A percentile compares a stretch with the other conserved stretches of the same genome.
These are phyloP conservation scores for Epichloe typhina DNA, from an alignment of 2,329 filamentous ascomycete species.

Conservation along the genomic window DNA sequence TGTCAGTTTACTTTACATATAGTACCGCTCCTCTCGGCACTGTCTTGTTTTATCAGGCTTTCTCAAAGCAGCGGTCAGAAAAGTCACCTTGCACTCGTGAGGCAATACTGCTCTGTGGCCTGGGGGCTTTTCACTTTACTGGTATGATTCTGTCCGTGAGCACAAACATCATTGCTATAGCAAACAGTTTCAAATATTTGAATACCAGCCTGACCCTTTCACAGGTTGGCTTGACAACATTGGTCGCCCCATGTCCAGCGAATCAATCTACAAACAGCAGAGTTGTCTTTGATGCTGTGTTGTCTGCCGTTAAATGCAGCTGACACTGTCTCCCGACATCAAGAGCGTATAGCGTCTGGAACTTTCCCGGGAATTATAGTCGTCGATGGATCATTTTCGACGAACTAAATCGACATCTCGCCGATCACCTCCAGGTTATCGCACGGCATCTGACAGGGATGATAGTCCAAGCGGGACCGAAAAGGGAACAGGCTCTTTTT, in stretches of 20 bases:
- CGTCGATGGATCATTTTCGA: not conserved
- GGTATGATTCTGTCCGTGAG: not conserved
- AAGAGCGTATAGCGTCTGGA: not conserved
- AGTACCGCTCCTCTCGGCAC: not conserved
- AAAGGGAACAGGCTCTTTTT: not conserved
- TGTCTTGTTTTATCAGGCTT: not conserved
- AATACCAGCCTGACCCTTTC: too few species aligned
- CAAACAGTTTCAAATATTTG: not conserved
- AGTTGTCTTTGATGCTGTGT: not conserved
- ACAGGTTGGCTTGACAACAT: not conserved
- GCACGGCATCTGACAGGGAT: not conserved
- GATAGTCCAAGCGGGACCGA: not conserved
- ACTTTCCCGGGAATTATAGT: not conserved
- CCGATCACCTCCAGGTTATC: not conserved
- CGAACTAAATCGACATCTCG: not conserved
- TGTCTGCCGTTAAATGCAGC: not conserved
- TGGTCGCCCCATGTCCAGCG: not conserved
- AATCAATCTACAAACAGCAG: not conserved
- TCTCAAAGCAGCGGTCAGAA: not conserved
- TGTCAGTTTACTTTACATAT: not conserved
- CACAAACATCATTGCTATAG: not conserved
- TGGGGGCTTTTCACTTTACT: not conserved
- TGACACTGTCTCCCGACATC: not conserved
- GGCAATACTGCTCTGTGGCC: not conserved
- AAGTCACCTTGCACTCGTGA: not conserved